These are phyloP conservation scores for Vitis hybrid DNA, from an alignment of 177 flowering plant genomes.

Conservation along the genomic window DNA sequence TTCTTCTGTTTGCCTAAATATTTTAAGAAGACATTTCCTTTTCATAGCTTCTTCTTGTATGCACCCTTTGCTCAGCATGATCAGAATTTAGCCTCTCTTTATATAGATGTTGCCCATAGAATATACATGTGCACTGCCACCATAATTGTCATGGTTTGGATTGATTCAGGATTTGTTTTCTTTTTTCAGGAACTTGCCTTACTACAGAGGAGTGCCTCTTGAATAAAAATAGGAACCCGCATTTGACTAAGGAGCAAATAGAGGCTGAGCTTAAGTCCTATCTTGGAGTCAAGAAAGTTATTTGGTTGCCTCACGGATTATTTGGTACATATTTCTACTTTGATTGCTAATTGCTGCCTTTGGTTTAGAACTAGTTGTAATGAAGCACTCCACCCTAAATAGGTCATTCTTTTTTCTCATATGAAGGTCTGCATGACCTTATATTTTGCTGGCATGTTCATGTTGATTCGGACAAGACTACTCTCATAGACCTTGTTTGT, in stretches of 20 bases:
- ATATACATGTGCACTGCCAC: too few species aligned
- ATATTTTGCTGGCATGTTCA: too few species aligned
- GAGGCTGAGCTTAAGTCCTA: constrained; percentile 73
- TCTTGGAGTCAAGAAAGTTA: constrained; percentile 83
- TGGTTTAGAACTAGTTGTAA: not conserved
- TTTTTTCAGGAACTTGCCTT: constrained; percentile 81
- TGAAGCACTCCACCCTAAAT: too few species aligned
- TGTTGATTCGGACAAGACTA: too few species aligned
- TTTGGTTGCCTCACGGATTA: constrained; percentile 91
- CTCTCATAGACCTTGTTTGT: not conserved
- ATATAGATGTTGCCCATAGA: too few species aligned
- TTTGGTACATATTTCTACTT: constrained; percentile 45
- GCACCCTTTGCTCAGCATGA: too few species aligned
- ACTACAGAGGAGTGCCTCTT: constrained; percentile 96
- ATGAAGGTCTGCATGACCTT: too few species aligned
- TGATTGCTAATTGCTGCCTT: not conserved
- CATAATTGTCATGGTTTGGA: not conserved
- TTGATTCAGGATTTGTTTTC: constrained; percentile 7
- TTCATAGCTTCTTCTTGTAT: not conserved
- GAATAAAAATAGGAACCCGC: constrained; percentile 82
- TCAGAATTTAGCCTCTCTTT: too few species aligned
- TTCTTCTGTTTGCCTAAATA: not conserved
- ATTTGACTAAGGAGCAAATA: constrained; percentile 68
- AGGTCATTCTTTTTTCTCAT: too few species aligned
- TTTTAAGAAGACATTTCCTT: not conserved